A percentile compares a stretch with the other conserved stretches of the same genome.
Evolutionary conservation across 441 rosid species (phyloP).

Genomic region (Daphne laureola): DNA sequence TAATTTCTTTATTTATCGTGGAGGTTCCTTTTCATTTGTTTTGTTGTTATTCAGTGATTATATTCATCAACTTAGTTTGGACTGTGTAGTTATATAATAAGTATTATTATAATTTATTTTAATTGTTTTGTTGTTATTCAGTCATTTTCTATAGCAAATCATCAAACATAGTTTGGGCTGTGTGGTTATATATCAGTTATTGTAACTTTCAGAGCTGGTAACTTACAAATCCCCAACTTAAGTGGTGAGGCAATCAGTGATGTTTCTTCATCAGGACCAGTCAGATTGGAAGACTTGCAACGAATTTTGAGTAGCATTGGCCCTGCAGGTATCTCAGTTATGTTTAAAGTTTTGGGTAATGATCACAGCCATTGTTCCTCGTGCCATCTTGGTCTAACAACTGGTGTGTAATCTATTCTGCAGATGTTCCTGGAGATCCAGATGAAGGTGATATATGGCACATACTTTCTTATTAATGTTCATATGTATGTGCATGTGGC

Average conservation of each 20-base stretch:
- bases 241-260: slow-evolving; percentile 65
- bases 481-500: background rate
- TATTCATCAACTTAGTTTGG: too few relatives aligned
- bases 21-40: too few relatives aligned
- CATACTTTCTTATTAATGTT: background rate
- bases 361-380: background rate
- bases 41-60: too few relatives aligned
- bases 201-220: slow-evolving; percentile 61
- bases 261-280: slow-evolving; percentile 75
- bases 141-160: too few relatives aligned
- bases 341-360: background rate
- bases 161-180: too few relatives aligned
- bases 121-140: too few relatives aligned
- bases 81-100: too few relatives aligned
- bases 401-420: slow-evolving; percentile 17
- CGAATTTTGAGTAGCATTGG: slow-evolving; percentile 81
- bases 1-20: too few relatives aligned
- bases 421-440: slow-evolving; percentile 58
- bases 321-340: slow-evolving; percentile 47
- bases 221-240: slow-evolving; percentile 52
- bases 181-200: too few relatives aligned
- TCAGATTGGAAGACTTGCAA: slow-evolving; percentile 78
- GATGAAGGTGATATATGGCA: slow-evolving; percentile 59
- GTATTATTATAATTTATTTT: background rate
- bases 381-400: too few relatives aligned